phyloP scores from a whole-genome alignment of 2,329 filamentous ascomycete genomes.

The Colletotrichum gloeosporioides region DNA sequence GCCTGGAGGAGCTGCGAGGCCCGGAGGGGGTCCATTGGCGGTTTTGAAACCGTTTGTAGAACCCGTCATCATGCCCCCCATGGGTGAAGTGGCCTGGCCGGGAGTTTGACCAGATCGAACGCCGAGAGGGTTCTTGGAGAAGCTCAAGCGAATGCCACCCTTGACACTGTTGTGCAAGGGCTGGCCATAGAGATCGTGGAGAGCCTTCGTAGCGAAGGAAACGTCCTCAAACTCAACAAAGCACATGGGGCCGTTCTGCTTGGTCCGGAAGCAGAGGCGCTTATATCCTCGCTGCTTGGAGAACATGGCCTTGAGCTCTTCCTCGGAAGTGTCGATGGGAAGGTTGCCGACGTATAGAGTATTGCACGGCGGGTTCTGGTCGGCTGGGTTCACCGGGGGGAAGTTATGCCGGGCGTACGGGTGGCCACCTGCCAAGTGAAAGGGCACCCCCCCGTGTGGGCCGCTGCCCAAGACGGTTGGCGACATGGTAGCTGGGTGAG shows the following conservation, averaged over 20 bases:
- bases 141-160: conserved; percentile 92
- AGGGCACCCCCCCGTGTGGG: conserved; percentile 29
- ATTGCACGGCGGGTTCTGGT: conserved; percentile 97
- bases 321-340: conserved; percentile 89
- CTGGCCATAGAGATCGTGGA: conserved; percentile 88
- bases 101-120: conserved; percentile 80
- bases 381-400: conserved; percentile 89
- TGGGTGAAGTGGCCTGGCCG: conserved; percentile 49
- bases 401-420: conserved; percentile 60
- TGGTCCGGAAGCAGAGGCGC: conserved; percentile 91
- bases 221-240: conserved; percentile 98
- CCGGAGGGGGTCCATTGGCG: conserved; percentile 80
- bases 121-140: conserved; percentile 95
- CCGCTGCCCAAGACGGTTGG: conserved; percentile 56
- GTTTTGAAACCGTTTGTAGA: conserved; percentile 67
- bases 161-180: conserved; percentile 90
- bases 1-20: conserved; percentile 77
- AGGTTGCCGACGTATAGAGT: conserved; percentile 98
- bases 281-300: conserved; percentile 95
- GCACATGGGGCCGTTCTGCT: conserved; percentile 96
- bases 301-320: conserved; percentile 93
- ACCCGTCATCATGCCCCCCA: conserved; percentile 61
- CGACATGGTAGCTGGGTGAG: conserved; percentile 57
- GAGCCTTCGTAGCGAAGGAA: conserved; percentile 87
- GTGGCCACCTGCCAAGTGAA: conserved; percentile 35